phyloP scores from a whole-genome alignment of 1,284 basidiomycete genomes.

The Ganoderma lucidum region DNA sequence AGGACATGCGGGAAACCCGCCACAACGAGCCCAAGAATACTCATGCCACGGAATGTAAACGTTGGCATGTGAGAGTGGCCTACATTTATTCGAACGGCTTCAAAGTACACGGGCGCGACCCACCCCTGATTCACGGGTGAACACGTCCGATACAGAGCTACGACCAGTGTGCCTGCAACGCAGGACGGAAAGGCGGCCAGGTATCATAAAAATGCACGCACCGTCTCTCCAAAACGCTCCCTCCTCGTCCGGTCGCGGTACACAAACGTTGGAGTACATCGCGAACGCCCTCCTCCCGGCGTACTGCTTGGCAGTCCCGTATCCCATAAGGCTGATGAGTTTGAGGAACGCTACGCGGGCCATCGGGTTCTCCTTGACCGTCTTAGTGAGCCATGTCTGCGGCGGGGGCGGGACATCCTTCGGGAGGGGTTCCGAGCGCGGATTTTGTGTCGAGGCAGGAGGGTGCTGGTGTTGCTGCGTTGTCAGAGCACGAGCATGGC shows the following conservation, averaged over 20 bases:
- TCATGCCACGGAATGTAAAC: too few species aligned
- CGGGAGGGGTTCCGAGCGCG: background rate
- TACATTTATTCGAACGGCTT: too few species aligned
- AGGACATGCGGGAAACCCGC: too few species aligned
- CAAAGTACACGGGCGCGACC: too few species aligned
- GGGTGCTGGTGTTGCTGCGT: conserved; percentile 17
- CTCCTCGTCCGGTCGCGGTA: conserved; percentile 66
- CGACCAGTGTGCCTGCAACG: background rate
- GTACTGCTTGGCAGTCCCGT: conserved; percentile 65
- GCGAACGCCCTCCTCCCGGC: conserved; percentile 64
- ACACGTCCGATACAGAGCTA: too few species aligned
- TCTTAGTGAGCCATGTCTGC: conserved; percentile 64
- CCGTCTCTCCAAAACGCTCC: conserved; percentile 72
- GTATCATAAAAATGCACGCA: conserved; percentile 41
- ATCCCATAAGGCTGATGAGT: conserved; percentile 63
- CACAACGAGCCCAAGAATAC: too few species aligned
- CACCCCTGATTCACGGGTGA: too few species aligned
- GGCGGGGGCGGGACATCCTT: conserved; percentile 20
- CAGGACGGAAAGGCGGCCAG: background rate
- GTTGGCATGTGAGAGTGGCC: too few species aligned
- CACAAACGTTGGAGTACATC: conserved; percentile 67
- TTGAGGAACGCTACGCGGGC: conserved; percentile 59
- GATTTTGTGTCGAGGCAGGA: conserved; percentile 4
- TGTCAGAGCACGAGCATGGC: conserved; percentile 15
- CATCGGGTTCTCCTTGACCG: conserved; percentile 60